Evolutionary conservation across 1,284 basidiomycete species (phyloP), one percentile per base, ranked within the genome.

Genomic region (Trametes pubescens): DNA sequence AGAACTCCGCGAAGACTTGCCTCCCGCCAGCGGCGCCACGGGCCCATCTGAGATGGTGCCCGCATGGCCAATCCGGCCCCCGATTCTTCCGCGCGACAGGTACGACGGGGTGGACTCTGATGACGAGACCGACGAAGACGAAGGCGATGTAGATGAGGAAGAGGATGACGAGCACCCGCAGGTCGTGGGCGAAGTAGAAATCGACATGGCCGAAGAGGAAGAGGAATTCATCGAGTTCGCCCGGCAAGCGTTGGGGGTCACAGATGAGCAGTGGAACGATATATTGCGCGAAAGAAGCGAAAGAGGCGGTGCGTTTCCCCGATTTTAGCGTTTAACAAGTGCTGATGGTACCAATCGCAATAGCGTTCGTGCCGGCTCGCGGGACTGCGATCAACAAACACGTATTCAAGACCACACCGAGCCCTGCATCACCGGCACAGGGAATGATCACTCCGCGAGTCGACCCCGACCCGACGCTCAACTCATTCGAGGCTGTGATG

Each of bases 401-500:
- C 32, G 18, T 37, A 13, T 0, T 18, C 16, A 22, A 29, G 5
- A 7, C 43, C 26, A 6, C 29, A 16, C 9, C n/a, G 16, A 7
- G 7, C 10, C 9, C 7, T 2, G 3, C 43, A 32, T n/a, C 35
- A 2, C 35, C 16, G 26, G 16, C 56, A 10, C 44, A 7, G 14
- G 22, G 35, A 26, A 10, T n/a, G 24, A n/a, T 10, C 32, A 0
- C 51, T 46, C 76, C 79, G 29, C 77, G 76, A 38, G 79, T 80
- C 9, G 80, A 80, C 55, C 75, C 78, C 10, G 87, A 95, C 73
- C 84, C 87, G 5, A 86, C 89, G 55, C 81, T 98, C n/a, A 85
- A 95, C 74, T 94, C 93, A 0, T 98, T 98, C 69, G 96, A 99
- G 72, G 86, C 90, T 8, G 92, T 98, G 44, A 98, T 98, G 96